Conservation (phyloP, 495 filamentous ascomycete genomes). For the Talaromyces nanjingensis region DNA sequence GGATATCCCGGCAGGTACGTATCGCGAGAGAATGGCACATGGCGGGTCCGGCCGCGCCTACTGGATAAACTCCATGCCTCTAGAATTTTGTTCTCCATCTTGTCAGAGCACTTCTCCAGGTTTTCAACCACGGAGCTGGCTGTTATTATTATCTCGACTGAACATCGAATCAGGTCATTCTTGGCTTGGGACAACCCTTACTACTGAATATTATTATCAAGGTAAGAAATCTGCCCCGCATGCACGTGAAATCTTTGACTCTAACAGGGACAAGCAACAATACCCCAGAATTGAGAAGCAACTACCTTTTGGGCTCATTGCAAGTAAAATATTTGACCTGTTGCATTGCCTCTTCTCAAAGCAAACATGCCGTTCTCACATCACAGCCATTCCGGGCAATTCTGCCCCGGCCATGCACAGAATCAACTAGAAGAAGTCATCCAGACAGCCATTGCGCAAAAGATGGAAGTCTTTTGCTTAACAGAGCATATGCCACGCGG, state of each 20-base stretch:
- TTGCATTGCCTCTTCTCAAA: background rate
- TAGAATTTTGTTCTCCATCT: background rate
- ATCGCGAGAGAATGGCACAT: background rate
- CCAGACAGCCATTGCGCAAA: conserved; percentile 65
- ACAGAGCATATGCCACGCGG: conserved; percentile 96
- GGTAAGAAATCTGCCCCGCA: background rate
- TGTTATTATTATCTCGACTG: background rate
- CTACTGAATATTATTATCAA: background rate
- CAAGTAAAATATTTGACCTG: background rate
- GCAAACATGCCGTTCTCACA: conserved; percentile 87
- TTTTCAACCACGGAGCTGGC: background rate
- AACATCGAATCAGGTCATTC: background rate
- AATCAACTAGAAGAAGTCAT: conserved; percentile 79
- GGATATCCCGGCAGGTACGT: background rate
- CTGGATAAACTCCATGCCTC: background rate
- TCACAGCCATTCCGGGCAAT: conserved; percentile 96
- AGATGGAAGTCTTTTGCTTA: conserved; percentile 75
- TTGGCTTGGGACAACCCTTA: background rate
- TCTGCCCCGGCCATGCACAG: conserved; percentile 84
- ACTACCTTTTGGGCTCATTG: background rate
- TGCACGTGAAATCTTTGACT: background rate
- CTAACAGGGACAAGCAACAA: background rate
- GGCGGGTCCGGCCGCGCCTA: conserved; percentile 6
- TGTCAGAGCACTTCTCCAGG: background rate
- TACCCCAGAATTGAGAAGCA: background rate